phyloP scores from a whole-genome alignment of 2,329 filamentous ascomycete species.

The Botryosphaeria dothidea region DNA sequence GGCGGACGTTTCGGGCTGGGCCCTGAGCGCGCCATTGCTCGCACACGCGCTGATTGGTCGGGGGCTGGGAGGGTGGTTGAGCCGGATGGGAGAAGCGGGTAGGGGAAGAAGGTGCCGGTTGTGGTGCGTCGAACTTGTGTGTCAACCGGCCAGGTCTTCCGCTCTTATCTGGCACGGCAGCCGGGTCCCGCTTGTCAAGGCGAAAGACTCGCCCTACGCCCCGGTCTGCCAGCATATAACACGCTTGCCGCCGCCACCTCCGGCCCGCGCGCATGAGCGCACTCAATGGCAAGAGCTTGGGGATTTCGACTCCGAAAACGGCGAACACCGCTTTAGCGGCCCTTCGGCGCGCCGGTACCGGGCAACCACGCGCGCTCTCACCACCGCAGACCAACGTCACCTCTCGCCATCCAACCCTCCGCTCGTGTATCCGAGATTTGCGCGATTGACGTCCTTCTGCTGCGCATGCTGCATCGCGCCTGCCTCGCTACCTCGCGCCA shows the following conservation, averaged over 20 bases:
- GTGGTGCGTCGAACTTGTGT: background rate
- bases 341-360: background rate
- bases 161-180: background rate
- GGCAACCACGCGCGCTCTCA: background rate
- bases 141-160: conserved; percentile 8
- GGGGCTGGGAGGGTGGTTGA: background rate
- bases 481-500: too few relatives aligned
- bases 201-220: background rate
- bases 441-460: background rate
- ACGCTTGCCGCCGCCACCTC: background rate
- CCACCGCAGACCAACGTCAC: background rate
- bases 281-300: background rate
- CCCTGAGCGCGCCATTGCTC: background rate
- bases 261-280: background rate
- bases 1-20: background rate
- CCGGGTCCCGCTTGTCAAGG: background rate
- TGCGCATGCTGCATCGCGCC: background rate
- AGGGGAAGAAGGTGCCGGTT: background rate
- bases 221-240: background rate
- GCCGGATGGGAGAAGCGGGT: background rate
- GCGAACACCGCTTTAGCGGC: background rate
- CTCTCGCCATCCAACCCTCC: background rate
- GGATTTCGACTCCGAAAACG: conserved; percentile 4
- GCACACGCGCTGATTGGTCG: background rate
- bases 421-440: background rate